A percentile compares a stretch with the other conserved stretches of the same genome.
Evolutionary conservation across 176 grass and related monocot species (phyloP).

Genomic region (Juncus effusus): DNA sequence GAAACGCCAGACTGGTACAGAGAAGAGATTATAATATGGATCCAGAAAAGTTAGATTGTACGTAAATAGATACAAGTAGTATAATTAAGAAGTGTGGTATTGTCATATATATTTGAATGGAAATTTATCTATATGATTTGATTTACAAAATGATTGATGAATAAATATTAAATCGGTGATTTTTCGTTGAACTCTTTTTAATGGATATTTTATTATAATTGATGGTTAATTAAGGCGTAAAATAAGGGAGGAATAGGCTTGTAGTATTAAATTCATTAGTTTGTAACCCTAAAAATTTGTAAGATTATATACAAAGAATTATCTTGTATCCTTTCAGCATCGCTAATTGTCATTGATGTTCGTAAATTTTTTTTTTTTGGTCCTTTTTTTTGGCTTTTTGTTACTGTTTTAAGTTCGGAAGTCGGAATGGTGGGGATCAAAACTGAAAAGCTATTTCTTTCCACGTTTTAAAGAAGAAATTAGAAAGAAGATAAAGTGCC

Average conservation of each 20-base stretch:
- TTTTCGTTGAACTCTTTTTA: too few relatives aligned
- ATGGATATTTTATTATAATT: too few relatives aligned
- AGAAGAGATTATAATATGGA: slow-evolving; percentile 18
- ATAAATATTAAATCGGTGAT: background rate
- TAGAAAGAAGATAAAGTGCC: slow-evolving; percentile 18
- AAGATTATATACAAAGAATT: background rate
- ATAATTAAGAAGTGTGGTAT: slow-evolving; percentile 20
- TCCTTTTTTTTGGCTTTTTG: too few relatives aligned
- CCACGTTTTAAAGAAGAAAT: slow-evolving; percentile 9
- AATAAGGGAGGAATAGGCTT: background rate
- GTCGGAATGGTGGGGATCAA: background rate
- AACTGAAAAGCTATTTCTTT: slow-evolving; percentile 19
- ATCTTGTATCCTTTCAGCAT: too few relatives aligned
- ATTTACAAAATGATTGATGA: background rate
- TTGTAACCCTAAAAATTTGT: background rate
- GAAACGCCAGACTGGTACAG: slow-evolving; percentile 20
- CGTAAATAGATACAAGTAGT: slow-evolving; percentile 33
- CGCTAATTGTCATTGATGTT: too few relatives aligned
- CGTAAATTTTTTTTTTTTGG: too few relatives aligned
- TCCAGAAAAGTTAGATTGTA: slow-evolving; percentile 21
- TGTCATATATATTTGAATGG: slow-evolving; percentile 24
- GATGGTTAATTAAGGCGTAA: too few relatives aligned
- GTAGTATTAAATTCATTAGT: background rate
- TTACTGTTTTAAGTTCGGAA: slow-evolving; percentile 4
- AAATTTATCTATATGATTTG: background rate